A percentile compares a stretch with the other conserved stretches of the same genome.
Evolutionary conservation across 768 basidiomycete genomes (phyloP).

Genomic region (Inosperma sp.): DNA sequence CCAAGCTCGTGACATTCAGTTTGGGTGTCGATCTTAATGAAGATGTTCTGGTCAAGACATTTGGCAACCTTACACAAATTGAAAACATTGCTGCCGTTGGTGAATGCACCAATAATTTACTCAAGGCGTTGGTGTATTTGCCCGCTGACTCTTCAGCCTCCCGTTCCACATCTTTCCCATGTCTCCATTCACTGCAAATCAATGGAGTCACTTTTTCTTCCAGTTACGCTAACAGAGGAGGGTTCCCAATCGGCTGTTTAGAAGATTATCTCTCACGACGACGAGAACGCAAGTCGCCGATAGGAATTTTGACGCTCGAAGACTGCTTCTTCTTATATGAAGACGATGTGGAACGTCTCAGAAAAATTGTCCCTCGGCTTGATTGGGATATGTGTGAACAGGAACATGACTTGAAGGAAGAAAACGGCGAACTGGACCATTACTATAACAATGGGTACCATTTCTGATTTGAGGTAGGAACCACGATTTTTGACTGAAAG

Average conservation of each 20-base stretch:
- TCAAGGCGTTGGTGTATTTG: background rate
- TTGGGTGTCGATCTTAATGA: background rate
- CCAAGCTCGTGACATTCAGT: background rate
- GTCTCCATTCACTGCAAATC: background rate
- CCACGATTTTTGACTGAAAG: too few relatives aligned
- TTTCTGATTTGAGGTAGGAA: too few relatives aligned
- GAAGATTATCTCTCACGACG: constrained; percentile 1
- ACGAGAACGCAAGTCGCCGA: background rate
- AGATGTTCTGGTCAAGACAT: background rate
- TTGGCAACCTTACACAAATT: background rate
- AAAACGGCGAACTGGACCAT: too few relatives aligned
- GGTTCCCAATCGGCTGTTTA: background rate
- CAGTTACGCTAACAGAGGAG: background rate
- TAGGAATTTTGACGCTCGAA: background rate
- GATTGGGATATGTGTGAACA: constrained; percentile 3
- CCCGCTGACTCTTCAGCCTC: background rate
- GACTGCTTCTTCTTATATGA: background rate
- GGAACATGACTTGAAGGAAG: background rate
- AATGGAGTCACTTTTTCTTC: background rate
- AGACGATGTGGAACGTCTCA: background rate
- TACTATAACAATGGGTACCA: too few relatives aligned
- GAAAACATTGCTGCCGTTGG: background rate
- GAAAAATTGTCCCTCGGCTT: constrained; percentile 6
- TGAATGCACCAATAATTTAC: background rate
- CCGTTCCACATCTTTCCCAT: background rate